A percentile compares a stretch with the other conserved stretches of the same genome.
Conservation (phyloP, 208 protist genomes). For the Trypanosoma theileri region DNA sequence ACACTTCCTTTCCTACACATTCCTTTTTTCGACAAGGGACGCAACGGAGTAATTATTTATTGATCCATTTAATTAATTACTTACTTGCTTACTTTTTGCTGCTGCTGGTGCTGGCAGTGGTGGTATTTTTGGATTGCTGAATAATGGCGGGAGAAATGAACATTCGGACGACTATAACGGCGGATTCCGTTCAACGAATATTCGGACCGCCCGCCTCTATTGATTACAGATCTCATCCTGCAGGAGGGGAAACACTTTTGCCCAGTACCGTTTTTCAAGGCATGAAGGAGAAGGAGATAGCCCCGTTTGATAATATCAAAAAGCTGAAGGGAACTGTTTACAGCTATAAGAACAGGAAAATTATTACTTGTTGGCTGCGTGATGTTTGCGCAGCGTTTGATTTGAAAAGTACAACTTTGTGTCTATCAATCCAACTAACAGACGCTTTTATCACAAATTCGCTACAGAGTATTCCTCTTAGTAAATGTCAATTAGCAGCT, state of each 20-base stretch:
- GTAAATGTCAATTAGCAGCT: constrained; percentile 78
- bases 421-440: constrained; percentile 78
- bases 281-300: constrained; percentile 69
- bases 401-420: constrained; percentile 80
- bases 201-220: constrained; percentile 66
- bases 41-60: background rate
- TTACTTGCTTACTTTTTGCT: background rate
- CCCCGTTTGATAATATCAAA: constrained; percentile 64
- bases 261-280: constrained; percentile 58
- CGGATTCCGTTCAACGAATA: constrained; percentile 56
- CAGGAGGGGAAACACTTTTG: constrained; percentile 51
- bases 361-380: constrained; percentile 80
- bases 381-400: constrained; percentile 78
- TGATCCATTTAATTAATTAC: background rate
- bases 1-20: background rate
- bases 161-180: constrained; percentile 71
- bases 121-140: too few relatives aligned
- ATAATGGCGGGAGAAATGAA: constrained; percentile 29
- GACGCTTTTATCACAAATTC: constrained; percentile 68
- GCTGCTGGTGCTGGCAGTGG: background rate
- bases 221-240: constrained; percentile 75
- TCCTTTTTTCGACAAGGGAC: constrained; percentile 1
- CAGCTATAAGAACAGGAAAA: constrained; percentile 80
- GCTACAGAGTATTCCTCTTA: constrained; percentile 53
- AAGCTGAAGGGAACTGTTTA: constrained; percentile 79